Base-by-base conservation (phyloP, 129 eudicot genomes). In the Heracleum sosnowskyi region DNA sequence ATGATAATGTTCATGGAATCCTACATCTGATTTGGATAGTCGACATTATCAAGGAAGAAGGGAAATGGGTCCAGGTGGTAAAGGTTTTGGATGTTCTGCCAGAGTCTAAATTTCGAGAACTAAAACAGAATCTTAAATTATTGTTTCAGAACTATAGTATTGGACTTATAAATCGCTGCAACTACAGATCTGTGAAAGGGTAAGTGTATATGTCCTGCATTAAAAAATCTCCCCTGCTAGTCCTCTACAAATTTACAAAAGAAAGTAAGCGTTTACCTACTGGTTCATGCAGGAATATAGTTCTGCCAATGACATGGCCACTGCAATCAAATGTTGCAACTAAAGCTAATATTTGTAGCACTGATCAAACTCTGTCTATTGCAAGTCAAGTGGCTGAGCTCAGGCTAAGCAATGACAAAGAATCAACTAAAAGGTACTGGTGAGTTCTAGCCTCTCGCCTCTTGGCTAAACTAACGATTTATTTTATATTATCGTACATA, bases 41-140 rank as follows among this genome's bases (percentile, higher is more conserved):
- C 4, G 90, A 90, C 63, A 73, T 90, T 82, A 73, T 73, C 4
- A 83, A 44, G 75, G 84, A 88, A 73, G 82, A 79, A 20, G 72
- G 86, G 42, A 34, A 35, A 49, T 82, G 85, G 75, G 63, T 84
- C 39, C 97, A 92, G 80, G 88, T 88, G 34, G 11, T 88, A 17
- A 92, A 86, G 81, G 63, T 92, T 8, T 90, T 88, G 90, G 88
- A 88, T 80, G 44, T 88, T 51, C 71, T 86, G 51, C 86, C 92
- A 39, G 29, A 35, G 12, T 69, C 37, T 9, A 82, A 92, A 80
- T 62, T 83, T n/a, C 79, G 82, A 53, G 76, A 90, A 55, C 74
- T 85, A n/a, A 83, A 84, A 2, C 84, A 60, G 79, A 62, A 60
- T 18, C 81, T 92, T 33, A 83, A 85, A 57, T n/a, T 45, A 15